Evolutionary conservation across 2,329 filamentous ascomycete species (phyloP).

Genomic region (Davidsoniella australis): DNA sequence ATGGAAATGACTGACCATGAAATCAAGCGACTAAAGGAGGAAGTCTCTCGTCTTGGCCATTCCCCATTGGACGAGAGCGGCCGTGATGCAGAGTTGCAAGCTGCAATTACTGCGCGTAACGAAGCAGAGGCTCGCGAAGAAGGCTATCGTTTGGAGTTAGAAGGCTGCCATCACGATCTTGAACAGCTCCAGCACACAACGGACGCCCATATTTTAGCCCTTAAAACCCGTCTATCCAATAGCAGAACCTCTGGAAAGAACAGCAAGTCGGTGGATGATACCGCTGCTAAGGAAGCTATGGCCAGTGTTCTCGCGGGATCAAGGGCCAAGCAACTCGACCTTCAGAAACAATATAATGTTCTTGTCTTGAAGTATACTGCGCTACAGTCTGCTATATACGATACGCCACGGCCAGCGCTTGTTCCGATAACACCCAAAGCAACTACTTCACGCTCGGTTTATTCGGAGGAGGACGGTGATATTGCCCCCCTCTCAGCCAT

Average conservation of each 20-base stretch:
- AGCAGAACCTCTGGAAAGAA: slow-evolving; percentile 19
- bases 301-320: slow-evolving; percentile 28
- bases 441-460: neutral
- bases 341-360: slow-evolving; percentile 33
- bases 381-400: slow-evolving; percentile 32
- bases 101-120: slow-evolving; percentile 38
- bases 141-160: slow-evolving; percentile 40
- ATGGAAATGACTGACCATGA: slow-evolving; percentile 45
- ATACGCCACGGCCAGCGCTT: slow-evolving; percentile 5
- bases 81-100: slow-evolving; percentile 41
- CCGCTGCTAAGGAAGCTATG: slow-evolving; percentile 1
- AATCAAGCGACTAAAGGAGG: slow-evolving; percentile 38
- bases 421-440: slow-evolving; percentile 2
- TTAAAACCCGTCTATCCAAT: slow-evolving; percentile 26
- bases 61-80: slow-evolving; percentile 47
- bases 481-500: slow-evolving; percentile 16
- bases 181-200: slow-evolving; percentile 25
- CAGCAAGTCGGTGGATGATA: neutral
- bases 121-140: slow-evolving; percentile 42
- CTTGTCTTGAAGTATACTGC: slow-evolving; percentile 35
- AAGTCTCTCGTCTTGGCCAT: slow-evolving; percentile 42
- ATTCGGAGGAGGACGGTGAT: slow-evolving; percentile 14
- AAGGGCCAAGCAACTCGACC: slow-evolving; percentile 33
- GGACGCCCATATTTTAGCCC: slow-evolving; percentile 28
- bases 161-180: slow-evolving; percentile 30